Percentiles rank a stretch among this genome's conserved stretches.
Evolutionary conservation across 176 grass and related monocot genomes (phyloP).

Genomic region (Alloteropsis semialata): DNA sequence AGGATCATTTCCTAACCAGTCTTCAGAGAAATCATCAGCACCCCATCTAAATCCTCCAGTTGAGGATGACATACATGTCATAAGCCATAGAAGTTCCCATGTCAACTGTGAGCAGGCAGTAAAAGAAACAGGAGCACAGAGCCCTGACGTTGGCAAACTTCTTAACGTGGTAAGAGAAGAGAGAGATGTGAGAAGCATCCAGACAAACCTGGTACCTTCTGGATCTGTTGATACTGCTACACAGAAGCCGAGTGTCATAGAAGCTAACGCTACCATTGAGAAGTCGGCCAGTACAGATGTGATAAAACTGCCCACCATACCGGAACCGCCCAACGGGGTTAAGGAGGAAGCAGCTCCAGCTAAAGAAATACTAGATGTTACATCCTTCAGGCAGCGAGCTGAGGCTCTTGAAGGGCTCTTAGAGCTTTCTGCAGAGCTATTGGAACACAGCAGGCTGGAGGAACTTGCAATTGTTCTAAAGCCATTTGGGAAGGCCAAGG

Average conservation of each 20-base stretch:
- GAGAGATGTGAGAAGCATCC: constrained; percentile 47
- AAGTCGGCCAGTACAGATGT: constrained; percentile 41
- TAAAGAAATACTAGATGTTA: constrained; percentile 87
- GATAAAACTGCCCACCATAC: constrained; percentile 23
- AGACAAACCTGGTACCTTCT: constrained; percentile 27
- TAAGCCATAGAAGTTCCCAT: constrained; percentile 69
- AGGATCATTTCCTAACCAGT: constrained; percentile 34
- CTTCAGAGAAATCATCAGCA: constrained; percentile 40
- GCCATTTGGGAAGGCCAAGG: constrained; percentile 97
- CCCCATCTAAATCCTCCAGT: constrained; percentile 52
- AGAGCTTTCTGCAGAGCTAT: constrained; percentile 86
- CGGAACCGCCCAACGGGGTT: constrained; percentile 23
- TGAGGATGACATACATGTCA: constrained; percentile 85
- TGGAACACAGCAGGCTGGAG: constrained; percentile 77
- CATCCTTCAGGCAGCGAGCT: constrained; percentile 92
- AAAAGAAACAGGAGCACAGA: constrained; percentile 33
- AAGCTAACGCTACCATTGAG: constrained; percentile 26
- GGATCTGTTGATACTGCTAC: constrained; percentile 37
- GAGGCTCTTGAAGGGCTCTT: constrained; percentile 94
- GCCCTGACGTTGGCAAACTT: constrained; percentile 28
- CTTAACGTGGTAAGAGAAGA: constrained; percentile 61
- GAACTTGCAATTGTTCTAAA: constrained; percentile 88
- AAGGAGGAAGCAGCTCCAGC: constrained; percentile 60
- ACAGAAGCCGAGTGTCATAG: constrained; percentile 32
- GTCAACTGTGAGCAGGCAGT: constrained; percentile 47